A percentile compares a stretch with the other conserved stretches of the same genome.
Conservation (phyloP, 2,329 filamentous ascomycete genomes). For the Truncatella angustata region DNA sequence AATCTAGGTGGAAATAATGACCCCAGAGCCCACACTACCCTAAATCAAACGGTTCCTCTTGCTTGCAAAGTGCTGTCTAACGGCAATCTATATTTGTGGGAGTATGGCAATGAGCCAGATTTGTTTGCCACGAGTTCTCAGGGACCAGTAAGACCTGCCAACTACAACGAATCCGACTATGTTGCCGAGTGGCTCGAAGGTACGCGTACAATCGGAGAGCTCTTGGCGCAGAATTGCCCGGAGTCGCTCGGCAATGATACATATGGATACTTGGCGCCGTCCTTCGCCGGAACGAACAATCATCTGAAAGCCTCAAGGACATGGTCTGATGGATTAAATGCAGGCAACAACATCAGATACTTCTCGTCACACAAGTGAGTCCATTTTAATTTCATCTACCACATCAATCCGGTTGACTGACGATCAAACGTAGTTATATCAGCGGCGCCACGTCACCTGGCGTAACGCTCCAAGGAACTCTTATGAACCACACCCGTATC, state of each 20-base stretch:
- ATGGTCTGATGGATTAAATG: slow-evolving; percentile 54
- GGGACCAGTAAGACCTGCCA: slow-evolving; percentile 46
- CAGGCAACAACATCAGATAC: slow-evolving; percentile 45
- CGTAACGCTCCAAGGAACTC: slow-evolving; percentile 59
- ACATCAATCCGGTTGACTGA: neutral
- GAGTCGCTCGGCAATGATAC: slow-evolving; percentile 37
- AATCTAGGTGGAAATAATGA: slow-evolving; percentile 55
- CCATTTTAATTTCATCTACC: too few relatives aligned
- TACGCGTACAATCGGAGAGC: slow-evolving; percentile 44
- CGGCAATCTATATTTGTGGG: slow-evolving; percentile 54
- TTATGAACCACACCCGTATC: slow-evolving; percentile 62
- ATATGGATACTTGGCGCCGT: slow-evolving; percentile 56
- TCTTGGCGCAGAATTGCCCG: slow-evolving; percentile 49
- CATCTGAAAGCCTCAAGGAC: slow-evolving; percentile 47
- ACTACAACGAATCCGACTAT: slow-evolving; percentile 54
- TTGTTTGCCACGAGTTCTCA: slow-evolving; percentile 53
- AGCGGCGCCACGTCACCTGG: slow-evolving; percentile 56
- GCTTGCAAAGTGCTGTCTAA: slow-evolving; percentile 54
- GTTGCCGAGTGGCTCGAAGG: slow-evolving; percentile 58
- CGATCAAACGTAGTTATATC: slow-evolving; percentile 51
- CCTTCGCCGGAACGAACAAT: slow-evolving; percentile 52
- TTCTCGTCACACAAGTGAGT: slow-evolving; percentile 61
- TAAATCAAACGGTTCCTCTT: slow-evolving; percentile 53
- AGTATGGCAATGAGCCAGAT: slow-evolving; percentile 66
- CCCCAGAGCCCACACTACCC: slow-evolving; percentile 44